Conservation (phyloP, 1,139 yeast genomes). For the Candida mesenterica region DNA sequence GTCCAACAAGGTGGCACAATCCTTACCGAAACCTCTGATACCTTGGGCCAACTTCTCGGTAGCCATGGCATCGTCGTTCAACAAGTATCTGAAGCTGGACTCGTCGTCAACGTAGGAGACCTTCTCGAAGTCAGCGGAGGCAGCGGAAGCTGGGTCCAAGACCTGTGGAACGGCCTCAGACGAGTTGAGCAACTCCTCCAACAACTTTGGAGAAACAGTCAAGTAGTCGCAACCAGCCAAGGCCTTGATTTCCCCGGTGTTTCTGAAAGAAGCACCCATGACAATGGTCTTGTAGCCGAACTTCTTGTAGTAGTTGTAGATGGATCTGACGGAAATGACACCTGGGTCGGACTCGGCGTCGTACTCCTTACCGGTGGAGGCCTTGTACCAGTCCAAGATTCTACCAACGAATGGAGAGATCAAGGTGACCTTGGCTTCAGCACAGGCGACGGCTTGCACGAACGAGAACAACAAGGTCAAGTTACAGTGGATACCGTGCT, state of each 20-base stretch:
- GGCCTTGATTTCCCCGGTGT: conserved; percentile 92
- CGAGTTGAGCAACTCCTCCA: conserved; percentile 86
- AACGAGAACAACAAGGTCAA: conserved; percentile 93
- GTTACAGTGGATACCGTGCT: conserved; percentile 92
- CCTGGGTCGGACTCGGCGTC: conserved; percentile 89
- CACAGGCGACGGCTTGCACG: conserved; percentile 98
- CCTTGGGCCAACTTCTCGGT: conserved; percentile 98
- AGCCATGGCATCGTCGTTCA: conserved; percentile 98
- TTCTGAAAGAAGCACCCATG: conserved; percentile 99
- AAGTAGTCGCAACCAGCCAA: conserved; percentile 96
- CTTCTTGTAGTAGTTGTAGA: conserved; percentile 98
- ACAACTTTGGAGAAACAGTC: conserved; percentile 91
- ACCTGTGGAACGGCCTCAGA: conserved; percentile 74
- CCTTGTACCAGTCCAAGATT: conserved; percentile 98
- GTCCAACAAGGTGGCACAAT: conserved; percentile 79
- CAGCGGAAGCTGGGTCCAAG: conserved; percentile 64
- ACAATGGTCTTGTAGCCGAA: conserved; percentile 94
- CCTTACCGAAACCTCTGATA: conserved; percentile 96
- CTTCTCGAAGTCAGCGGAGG: conserved; percentile 58
- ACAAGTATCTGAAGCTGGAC: conserved; percentile 82
- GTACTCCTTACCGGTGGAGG: conserved; percentile 86
- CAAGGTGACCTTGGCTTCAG: conserved; percentile 94
- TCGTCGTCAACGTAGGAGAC: conserved; percentile 83
- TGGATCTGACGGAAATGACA: conserved; percentile 82
- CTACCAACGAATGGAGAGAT: conserved; percentile 99